Base-by-base conservation (phyloP, 306 rosid genomes). In the Trifolium subterraneum region DNA sequence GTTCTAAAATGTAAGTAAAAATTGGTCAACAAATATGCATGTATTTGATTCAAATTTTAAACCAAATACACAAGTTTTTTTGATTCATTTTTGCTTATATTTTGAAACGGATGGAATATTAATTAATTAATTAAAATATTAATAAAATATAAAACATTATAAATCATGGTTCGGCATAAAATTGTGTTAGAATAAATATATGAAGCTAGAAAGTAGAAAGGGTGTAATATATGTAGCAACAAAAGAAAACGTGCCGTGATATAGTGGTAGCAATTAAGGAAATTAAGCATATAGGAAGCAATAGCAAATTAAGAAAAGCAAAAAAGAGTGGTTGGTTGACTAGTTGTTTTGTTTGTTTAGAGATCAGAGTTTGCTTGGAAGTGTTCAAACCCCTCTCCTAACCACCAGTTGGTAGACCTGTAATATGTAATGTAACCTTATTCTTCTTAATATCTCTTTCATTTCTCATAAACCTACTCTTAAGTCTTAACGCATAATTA, bases 351-450 rank as follows among this genome's bases (percentile, higher is more conserved):
- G 79, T 85, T 60, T 29, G 39, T 60, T 27, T 13, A 60, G 41
- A n/a, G n/a, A n/a, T n/a, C n/a, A 36, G 39, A 36, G 39, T 60
- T 93, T 93, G 96, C 92, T 89, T 89, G 70, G 86, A 81, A 84
- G 73, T 81, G 87, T 81, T 89, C 84, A 78, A 84, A 84, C 73
- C 84, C 80, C 33, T 29, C 33, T 4, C 33, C 81, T 82, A 89
- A 89, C 98, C 45, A 91, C 98, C 93, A 89, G 93, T 91, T 79
- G 98, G 96, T 93, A 73, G 85, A 91, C 87, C 92, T 82, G 79
- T 79, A 91, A 29, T 29, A 3, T 25, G n/a, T 2, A 25, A 25
- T 82, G 79, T 79, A 91, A 84, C 33, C 10, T 33, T n/a, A 31
- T 15, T 10, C 82, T 38, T 44, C 82, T 38, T 44, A 66, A 50